Conservation (phyloP, 2,329 filamentous ascomycete genomes). For the Botryotinia calthae region DNA sequence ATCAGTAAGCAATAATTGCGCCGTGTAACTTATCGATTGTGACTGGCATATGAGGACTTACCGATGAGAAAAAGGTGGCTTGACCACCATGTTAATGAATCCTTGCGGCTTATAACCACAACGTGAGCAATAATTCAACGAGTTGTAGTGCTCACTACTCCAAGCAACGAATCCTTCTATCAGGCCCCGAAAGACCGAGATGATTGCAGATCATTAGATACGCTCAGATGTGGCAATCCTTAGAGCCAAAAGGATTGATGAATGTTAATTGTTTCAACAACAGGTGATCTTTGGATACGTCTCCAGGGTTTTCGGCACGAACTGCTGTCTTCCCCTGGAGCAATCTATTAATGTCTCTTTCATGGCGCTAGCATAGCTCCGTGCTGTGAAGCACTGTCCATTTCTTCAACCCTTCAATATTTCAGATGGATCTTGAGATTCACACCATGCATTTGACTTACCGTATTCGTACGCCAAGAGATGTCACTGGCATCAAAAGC, state of each 20-base stretch:
- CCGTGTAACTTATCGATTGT: neutral
- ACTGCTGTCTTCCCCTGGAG: neutral
- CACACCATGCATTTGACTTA: neutral
- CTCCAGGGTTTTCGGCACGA: neutral
- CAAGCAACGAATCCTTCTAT: neutral
- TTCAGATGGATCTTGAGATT: neutral
- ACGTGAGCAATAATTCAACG: neutral
- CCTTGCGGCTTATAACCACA: neutral
- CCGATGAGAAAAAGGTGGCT: neutral
- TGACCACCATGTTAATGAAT: neutral
- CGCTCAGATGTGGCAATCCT: neutral
- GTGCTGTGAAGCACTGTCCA: neutral
- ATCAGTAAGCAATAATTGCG: neutral
- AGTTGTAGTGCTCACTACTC: neutral
- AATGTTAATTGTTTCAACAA: neutral
- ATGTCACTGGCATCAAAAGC: neutral
- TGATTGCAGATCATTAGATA: neutral
- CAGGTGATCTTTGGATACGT: neutral
- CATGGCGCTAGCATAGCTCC: neutral
- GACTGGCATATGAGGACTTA: neutral
- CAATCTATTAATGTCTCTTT: neutral
- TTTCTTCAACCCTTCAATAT: neutral
- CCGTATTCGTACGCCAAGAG: neutral
- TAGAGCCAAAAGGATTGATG: neutral
- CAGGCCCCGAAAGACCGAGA: neutral